A percentile compares a stretch with the other conserved stretches of the same genome.
Evolutionary conservation across 352 stramenopile genomes (phyloP).

Genomic region (Phytophthora europaea): DNA sequence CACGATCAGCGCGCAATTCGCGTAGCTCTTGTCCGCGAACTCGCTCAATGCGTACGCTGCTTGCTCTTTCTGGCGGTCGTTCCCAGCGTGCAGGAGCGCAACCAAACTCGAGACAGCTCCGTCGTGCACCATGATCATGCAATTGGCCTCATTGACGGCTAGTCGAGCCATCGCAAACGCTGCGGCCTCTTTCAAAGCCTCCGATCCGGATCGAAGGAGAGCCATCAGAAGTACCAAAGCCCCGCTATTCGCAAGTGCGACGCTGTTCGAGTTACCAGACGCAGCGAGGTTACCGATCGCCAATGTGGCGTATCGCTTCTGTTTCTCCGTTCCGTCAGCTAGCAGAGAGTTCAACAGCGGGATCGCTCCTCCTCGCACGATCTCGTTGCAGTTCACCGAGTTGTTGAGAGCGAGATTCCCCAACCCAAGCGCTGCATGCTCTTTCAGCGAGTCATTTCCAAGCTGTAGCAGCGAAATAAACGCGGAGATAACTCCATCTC

Average conservation of each 20-base stretch:
- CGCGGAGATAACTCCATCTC: slow-evolving; percentile 1
- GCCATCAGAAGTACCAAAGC: neutral
- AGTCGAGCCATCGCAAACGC: slow-evolving; percentile 6
- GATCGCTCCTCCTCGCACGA: slow-evolving; percentile 1
- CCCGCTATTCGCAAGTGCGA: neutral
- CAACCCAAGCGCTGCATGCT: slow-evolving; percentile 3
- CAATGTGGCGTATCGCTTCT: neutral
- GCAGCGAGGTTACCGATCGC: neutral
- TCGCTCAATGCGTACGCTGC: slow-evolving; percentile 9
- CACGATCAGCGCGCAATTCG: neutral
- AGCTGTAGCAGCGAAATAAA: slow-evolving; percentile 2
- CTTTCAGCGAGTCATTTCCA: slow-evolving; percentile 1
- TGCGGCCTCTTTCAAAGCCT: slow-evolving; percentile 6
- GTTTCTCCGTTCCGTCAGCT: neutral
- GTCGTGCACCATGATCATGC: neutral
- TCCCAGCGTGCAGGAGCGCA: neutral
- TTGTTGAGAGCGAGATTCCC: slow-evolving; percentile 10
- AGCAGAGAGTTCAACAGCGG: neutral
- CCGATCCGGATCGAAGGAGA: slow-evolving; percentile 5
- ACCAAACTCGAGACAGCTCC: slow-evolving; percentile 6
- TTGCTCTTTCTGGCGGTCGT: slow-evolving; percentile 3
- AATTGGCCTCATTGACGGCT: neutral
- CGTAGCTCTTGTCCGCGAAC: slow-evolving; percentile 7
- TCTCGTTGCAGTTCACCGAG: neutral
- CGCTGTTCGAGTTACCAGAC: neutral